Evolutionary conservation across 1,284 basidiomycete species (phyloP), one percentile per base, ranked within the genome.

Genomic region (Puccinia polysora): DNA sequence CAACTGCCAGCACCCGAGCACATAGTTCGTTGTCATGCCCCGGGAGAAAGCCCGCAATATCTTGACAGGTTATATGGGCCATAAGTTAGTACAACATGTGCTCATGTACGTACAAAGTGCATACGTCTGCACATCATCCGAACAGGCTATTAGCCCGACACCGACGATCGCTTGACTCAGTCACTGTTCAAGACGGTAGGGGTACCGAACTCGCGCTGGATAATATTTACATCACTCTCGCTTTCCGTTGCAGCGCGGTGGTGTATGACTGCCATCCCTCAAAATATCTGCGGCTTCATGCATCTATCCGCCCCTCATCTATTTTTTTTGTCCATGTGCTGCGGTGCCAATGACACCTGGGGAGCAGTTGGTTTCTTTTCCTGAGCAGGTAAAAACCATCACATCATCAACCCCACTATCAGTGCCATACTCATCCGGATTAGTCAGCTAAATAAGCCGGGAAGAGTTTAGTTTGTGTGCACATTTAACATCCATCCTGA

Each of bases 391-490:
- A 63, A 49, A 63, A 50, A 63, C 15, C 14, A 63, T 63, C 60
- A 63, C 60, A 63, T 50, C 60, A 60, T 60, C 58, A 43, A 60
- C 58, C 58, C 58, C 58, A 60, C 58, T 60, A 56, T 60, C 43
- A 60, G 58, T 43, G 43, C 34, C 36, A 43, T 60, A 38, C 30
- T 63, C 32, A 63, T 40, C 18, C 45, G n/a, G n/a, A n/a, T n/a
- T n/a, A n/a, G n/a, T n/a, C n/a, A n/a, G n/a, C n/a, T n/a, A n/a
- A n/a, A n/a, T n/a, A n/a, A n/a, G n/a, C 58, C 40, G 38, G 30
- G 36, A 45, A 63, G 40, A n/a, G n/a, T n/a, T n/a, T n/a, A n/a
- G n/a, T n/a, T n/a, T n/a, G n/a, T 49, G 34, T 50, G 47, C 58
- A 43, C 18, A 60, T 23, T 60, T 36, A 60, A 60, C n/a, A n/a